phyloP scores from a whole-genome alignment of 768 basidiomycete species.

The Amanita rimosa region DNA sequence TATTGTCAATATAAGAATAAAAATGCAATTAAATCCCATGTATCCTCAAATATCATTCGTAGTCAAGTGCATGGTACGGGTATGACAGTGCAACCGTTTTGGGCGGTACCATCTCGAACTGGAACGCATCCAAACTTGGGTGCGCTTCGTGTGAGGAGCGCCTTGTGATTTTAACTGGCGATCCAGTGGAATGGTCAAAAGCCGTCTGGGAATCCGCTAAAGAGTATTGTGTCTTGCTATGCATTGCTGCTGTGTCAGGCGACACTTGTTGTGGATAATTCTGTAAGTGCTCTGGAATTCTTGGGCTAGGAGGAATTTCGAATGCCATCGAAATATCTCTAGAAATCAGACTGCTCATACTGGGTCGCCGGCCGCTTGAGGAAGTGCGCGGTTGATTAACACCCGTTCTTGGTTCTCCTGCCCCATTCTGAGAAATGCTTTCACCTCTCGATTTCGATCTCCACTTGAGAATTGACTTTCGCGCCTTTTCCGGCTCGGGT shows the following conservation, averaged over 20 bases:
- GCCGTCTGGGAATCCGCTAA: neutral
- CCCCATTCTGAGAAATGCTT: conserved; percentile 5
- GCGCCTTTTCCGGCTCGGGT: conserved; percentile 34
- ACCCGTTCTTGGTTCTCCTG: neutral
- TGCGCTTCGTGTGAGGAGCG: conserved; percentile 29
- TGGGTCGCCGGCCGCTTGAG: conserved; percentile 7
- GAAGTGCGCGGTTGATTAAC: conserved; percentile 8
- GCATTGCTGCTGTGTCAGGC: neutral
- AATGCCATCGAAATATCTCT: conserved; percentile 10
- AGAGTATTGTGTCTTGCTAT: conserved; percentile 12
- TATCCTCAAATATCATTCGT: conserved; percentile 12
- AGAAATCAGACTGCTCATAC: neutral
- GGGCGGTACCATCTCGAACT: conserved; percentile 57
- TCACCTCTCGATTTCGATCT: conserved; percentile 31
- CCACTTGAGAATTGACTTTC: conserved; percentile 70
- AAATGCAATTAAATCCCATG: conserved; percentile 1
- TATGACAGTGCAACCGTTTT: conserved; percentile 36
- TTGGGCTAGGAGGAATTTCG: conserved; percentile 56
- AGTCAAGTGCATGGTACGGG: conserved; percentile 45
- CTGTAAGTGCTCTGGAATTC: conserved; percentile 41
- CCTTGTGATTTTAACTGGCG: conserved; percentile 2
- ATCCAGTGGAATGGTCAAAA: neutral
- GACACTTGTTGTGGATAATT: conserved; percentile 1
- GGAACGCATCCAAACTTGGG: conserved; percentile 50
- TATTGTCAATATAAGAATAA: conserved; percentile 4